Conservation (phyloP, 805 yeast genomes). For the Schwanniomyces yamadae region DNA sequence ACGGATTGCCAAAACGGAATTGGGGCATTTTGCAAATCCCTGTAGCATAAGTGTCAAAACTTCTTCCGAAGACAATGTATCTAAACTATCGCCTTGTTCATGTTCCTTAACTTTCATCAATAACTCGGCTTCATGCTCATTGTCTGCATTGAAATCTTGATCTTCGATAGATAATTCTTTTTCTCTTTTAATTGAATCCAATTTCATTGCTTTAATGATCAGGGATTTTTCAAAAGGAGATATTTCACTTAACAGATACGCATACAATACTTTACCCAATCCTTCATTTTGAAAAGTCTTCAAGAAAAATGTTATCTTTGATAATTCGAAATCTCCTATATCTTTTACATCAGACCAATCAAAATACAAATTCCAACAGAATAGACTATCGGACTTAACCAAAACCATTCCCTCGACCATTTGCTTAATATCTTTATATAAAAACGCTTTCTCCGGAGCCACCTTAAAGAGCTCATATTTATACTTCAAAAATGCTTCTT, state of each 20-base stretch:
- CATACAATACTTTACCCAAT: slow-evolving; percentile 59
- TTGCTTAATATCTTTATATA: slow-evolving; percentile 46
- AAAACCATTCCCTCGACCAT: slow-evolving; percentile 72
- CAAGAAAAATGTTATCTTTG: slow-evolving; percentile 50
- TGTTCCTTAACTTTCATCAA: slow-evolving; percentile 11
- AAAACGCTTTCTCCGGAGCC: slow-evolving; percentile 48
- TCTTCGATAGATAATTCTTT: slow-evolving; percentile 6
- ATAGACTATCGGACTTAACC: slow-evolving; percentile 56
- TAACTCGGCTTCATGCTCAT: slow-evolving; percentile 18
- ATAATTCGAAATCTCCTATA: slow-evolving; percentile 47
- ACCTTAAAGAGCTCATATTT: slow-evolving; percentile 53
- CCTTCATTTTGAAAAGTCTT: slow-evolving; percentile 59
- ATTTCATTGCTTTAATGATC: slow-evolving; percentile 15
- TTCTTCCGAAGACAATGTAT: slow-evolving; percentile 45
- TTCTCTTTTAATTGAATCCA: slow-evolving; percentile 12
- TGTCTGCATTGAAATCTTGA: slow-evolving; percentile 18
- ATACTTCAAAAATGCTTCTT: slow-evolving; percentile 59
- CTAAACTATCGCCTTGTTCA: slow-evolving; percentile 10
- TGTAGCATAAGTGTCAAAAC: slow-evolving; percentile 49
- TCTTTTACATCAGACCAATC: slow-evolving; percentile 67
- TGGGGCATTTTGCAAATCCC: slow-evolving; percentile 42
- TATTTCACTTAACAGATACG: slow-evolving; percentile 63
- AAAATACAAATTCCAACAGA: slow-evolving; percentile 72
- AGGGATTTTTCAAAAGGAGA: slow-evolving; percentile 53
- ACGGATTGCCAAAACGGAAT: slow-evolving; percentile 61